A percentile compares a stretch with the other conserved stretches of the same genome.
Evolutionary conservation across 1,284 basidiomycete genomes (phyloP).

Genomic region (Cutaneotrichosporon mucoides): DNA sequence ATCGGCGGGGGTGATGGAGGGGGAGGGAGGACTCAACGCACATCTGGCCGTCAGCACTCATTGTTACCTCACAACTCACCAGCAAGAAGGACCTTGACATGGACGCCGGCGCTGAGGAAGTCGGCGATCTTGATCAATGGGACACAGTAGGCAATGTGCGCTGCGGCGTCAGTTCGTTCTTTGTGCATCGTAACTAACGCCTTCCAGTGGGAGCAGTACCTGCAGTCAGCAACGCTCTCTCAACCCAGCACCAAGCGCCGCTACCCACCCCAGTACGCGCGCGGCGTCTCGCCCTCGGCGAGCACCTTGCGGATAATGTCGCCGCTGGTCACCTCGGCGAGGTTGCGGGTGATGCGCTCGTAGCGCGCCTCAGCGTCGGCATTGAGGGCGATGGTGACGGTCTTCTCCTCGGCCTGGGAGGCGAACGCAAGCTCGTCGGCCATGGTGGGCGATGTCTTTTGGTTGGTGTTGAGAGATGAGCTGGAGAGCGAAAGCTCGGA

Average conservation of each 20-base stretch:
- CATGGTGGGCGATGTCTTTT: conserved; percentile 56
- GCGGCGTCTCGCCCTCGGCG: conserved; percentile 68
- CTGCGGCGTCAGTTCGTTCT: conserved; percentile 64
- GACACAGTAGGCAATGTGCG: conserved; percentile 96
- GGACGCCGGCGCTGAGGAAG: conserved; percentile 86
- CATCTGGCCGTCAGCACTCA: conserved; percentile 12
- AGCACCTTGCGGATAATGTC: conserved; percentile 80
- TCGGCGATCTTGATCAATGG: conserved; percentile 94
- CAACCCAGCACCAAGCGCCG: no score
- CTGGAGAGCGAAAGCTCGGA: not conserved
- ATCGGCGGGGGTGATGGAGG: no score
- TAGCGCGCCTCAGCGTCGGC: conserved; percentile 60
- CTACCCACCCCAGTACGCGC: conserved; percentile 70
- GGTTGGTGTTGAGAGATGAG: not conserved
- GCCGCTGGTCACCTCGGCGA: conserved; percentile 84
- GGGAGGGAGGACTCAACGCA: not conserved
- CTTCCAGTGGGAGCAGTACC: conserved; percentile 86
- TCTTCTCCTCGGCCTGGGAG: conserved; percentile 18
- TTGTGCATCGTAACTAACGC: conserved; percentile 67
- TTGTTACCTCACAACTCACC: conserved; percentile 56
- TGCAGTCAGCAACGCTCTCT: no score
- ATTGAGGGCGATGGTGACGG: conserved; percentile 30
- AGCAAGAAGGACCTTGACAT: conserved; percentile 83
- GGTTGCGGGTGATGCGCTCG: conserved; percentile 76
- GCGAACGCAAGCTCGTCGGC: conserved; percentile 26